phyloP scores from a whole-genome alignment of 2,329 filamentous ascomycete species.

The Apiospora hydei region DNA sequence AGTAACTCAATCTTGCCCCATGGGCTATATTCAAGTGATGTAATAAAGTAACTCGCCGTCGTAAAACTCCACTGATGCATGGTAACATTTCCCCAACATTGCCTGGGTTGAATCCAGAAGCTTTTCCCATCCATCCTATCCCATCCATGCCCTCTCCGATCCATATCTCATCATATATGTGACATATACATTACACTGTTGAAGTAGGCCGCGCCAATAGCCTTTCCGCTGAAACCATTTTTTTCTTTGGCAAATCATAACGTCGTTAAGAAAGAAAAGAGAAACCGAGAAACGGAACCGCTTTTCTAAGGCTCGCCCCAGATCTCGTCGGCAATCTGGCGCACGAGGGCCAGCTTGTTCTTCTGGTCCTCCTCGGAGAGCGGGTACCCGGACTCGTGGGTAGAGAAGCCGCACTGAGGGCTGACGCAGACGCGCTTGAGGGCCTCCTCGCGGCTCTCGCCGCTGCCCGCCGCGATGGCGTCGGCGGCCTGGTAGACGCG shows the following conservation, averaged over 20 bases:
- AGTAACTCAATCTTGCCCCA: not conserved
- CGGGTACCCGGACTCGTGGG: slow-evolving; percentile 76
- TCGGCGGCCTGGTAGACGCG: slow-evolving; percentile 68
- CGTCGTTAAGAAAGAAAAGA: slow-evolving; percentile 9
- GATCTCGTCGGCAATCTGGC: slow-evolving; percentile 75
- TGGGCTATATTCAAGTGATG: not conserved
- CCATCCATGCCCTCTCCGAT: not conserved
- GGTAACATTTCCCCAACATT: slow-evolving; percentile 15
- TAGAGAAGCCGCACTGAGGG: slow-evolving; percentile 78
- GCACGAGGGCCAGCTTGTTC: slow-evolving; percentile 74
- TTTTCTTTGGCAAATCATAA: slow-evolving; percentile 1
- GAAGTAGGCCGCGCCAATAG: slow-evolving; percentile 16
- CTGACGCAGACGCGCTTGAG: slow-evolving; percentile 72
- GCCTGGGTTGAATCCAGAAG: slow-evolving; percentile 25
- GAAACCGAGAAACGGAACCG: not conserved
- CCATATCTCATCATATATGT: slow-evolving; percentile 5
- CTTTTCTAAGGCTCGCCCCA: slow-evolving; percentile 60
- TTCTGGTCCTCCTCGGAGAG: slow-evolving; percentile 74
- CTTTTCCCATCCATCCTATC: slow-evolving; percentile 1
- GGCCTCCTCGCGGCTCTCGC: slow-evolving; percentile 69
- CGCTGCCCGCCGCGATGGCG: slow-evolving; percentile 72
- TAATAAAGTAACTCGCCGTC: not conserved
- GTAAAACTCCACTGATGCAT: slow-evolving; percentile 13
- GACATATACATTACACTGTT: slow-evolving; percentile 21
- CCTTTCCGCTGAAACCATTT: not conserved